phyloP scores from a whole-genome alignment of 2,329 filamentous ascomycete species.

The Sordariomycetes sp. region DNA sequence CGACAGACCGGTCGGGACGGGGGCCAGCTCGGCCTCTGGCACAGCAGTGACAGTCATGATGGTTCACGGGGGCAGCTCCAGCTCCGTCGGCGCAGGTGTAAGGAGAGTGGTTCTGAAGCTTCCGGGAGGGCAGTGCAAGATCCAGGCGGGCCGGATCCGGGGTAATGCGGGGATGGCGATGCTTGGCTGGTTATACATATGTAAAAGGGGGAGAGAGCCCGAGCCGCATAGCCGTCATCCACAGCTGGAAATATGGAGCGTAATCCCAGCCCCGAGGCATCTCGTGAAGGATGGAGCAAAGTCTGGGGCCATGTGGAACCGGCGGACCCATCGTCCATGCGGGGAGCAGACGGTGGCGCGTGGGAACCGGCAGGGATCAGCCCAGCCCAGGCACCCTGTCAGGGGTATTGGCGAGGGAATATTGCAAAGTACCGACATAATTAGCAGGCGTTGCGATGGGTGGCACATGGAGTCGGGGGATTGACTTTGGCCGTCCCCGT shows the following conservation, averaged over 20 bases:
- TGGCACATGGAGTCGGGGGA: background rate
- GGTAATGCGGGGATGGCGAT: background rate
- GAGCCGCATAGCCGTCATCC: background rate
- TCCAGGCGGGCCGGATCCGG: background rate
- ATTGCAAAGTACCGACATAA: no score
- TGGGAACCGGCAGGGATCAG: background rate
- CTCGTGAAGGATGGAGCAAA: background rate
- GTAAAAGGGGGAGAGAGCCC: background rate
- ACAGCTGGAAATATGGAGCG: background rate
- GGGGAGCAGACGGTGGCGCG: background rate
- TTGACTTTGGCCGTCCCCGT: background rate
- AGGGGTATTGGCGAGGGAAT: background rate
- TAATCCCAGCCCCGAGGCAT: background rate
- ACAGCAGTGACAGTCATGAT: background rate
- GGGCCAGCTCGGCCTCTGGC: background rate
- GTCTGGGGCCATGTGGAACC: background rate
- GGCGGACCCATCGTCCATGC: background rate
- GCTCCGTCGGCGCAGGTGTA: background rate
- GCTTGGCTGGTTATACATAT: background rate
- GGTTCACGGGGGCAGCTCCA: background rate
- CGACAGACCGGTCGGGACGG: constrained; percentile 5
- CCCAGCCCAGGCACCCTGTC: background rate
- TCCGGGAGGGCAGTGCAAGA: background rate
- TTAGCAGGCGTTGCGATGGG: background rate
- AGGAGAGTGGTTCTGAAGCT: background rate